phyloP scores from a whole-genome alignment of 306 rosid genomes.

The Gynostemma pentaphyllum region DNA sequence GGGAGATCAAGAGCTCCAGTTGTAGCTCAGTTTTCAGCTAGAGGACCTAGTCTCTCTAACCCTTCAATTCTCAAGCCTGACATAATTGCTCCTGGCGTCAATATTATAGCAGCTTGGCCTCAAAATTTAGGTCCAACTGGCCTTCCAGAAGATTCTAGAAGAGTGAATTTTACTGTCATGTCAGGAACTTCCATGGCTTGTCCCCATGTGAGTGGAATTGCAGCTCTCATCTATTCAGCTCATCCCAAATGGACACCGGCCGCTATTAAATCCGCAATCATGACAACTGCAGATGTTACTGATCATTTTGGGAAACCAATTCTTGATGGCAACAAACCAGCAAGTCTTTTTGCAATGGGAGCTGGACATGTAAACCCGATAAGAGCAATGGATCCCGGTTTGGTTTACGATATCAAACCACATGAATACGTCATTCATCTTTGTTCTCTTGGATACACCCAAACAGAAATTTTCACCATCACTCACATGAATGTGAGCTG shows the following conservation, averaged over 20 bases:
- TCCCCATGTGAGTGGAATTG: conserved; percentile 84
- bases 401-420: conserved; percentile 62
- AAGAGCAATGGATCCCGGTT: conserved; percentile 63
- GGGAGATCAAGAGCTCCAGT: conserved; percentile 64
- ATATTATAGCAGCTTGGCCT: conserved; percentile 98
- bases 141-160: conserved; percentile 70
- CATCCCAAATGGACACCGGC: conserved; percentile 80
- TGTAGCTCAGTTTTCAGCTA: conserved; percentile 73
- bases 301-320: conserved; percentile 64
- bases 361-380: conserved; percentile 73
- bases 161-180: conserved; percentile 81
- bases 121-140: conserved; percentile 81
- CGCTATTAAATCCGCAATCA: conserved; percentile 65
- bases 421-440: conserved; percentile 58
- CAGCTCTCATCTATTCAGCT: conserved; percentile 64
- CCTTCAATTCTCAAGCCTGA: conserved; percentile 96
- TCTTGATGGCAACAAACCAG: conserved; percentile 56
- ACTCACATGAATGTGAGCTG: conserved; percentile 78
- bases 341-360: conserved; percentile 54
- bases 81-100: conserved; percentile 88
- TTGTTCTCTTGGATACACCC: conserved; percentile 69
- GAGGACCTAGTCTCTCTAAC: conserved; percentile 78
- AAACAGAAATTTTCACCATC: conserved; percentile 43
- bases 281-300: conserved; percentile 62
- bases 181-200: conserved; percentile 95